Percentiles rank a stretch among this genome's conserved stretches.
Evolutionary conservation across 139 green algal species (phyloP).

Genomic region (Tetraselmis chui): DNA sequence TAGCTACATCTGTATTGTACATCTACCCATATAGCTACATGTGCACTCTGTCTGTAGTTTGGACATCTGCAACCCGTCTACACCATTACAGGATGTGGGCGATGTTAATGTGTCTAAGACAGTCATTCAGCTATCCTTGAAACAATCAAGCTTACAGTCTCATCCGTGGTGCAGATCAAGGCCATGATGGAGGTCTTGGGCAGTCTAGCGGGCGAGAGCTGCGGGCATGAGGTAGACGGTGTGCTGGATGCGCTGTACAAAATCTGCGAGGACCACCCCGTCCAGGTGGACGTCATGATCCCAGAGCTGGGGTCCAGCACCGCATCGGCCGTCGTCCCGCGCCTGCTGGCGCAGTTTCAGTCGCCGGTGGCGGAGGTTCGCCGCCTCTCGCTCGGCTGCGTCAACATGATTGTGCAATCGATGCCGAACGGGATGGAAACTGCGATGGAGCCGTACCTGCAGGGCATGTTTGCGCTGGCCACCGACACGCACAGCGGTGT

Average conservation of each 20-base stretch:
- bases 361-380: conserved; percentile 30
- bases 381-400: conserved; percentile 36
- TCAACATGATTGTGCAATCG: conserved; percentile 66
- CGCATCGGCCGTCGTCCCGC: conserved; percentile 53
- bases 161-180: background rate
- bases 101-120: no score
- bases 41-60: no score
- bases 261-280: conserved; percentile 52
- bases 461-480: conserved; percentile 82
- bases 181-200: background rate
- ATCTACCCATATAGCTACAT: no score
- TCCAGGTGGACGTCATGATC: background rate
- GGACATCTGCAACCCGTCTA: no score
- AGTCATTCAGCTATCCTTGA: background rate
- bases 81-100: no score
- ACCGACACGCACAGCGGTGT: conserved; percentile 60
- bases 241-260: conserved; percentile 88
- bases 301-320: background rate
- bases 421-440: conserved; percentile 38
- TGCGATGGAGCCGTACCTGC: conserved; percentile 32
- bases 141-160: background rate
- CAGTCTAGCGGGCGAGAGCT: conserved; percentile 20
- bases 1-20: no score
- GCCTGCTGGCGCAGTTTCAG: conserved; percentile 54
- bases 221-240: conserved; percentile 57